phyloP scores from a whole-genome alignment of 2,329 filamentous ascomycete genomes.

The Aspergillus sp. region DNA sequence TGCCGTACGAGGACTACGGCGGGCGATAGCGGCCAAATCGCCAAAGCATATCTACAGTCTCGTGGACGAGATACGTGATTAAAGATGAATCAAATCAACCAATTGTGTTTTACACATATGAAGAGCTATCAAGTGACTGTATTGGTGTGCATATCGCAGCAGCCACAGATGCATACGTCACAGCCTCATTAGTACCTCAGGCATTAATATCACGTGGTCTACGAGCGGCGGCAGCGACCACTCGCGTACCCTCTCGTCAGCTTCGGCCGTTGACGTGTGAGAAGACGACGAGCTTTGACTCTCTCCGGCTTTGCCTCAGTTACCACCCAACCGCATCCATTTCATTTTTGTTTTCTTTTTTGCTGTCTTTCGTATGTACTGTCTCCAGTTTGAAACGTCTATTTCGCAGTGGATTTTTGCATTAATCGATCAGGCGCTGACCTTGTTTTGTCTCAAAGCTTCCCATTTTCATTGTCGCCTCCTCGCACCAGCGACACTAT shows the following conservation, averaged over 20 bases:
- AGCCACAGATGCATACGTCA: too few species aligned
- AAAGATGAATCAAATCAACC: too few species aligned
- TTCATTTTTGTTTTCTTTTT: conserved; percentile 12
- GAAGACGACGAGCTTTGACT: conserved; percentile 11
- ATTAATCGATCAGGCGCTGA: conserved; percentile 4
- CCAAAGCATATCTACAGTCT: too few species aligned
- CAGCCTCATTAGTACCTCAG: too few species aligned
- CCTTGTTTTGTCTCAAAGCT: conserved; percentile 17
- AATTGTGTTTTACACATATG: too few species aligned
- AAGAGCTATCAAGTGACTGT: too few species aligned
- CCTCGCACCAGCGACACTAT: conserved; percentile 21
- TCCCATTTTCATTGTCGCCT: conserved; percentile 24
- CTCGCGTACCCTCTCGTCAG: conserved; percentile 16
- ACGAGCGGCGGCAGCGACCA: conserved; percentile 21
- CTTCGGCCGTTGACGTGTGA: conserved; percentile 28
- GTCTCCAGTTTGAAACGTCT: conserved; percentile 6
- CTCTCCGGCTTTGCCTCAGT: conserved; percentile 11
- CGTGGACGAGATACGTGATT: too few species aligned
- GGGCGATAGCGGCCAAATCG: too few species aligned
- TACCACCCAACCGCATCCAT: conserved; percentile 8
- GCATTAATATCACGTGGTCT: conserved; percentile 12
- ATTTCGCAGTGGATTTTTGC: background rate
- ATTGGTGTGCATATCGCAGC: too few species aligned
- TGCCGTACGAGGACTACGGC: too few species aligned
- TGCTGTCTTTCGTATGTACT: conserved; percentile 14